A percentile compares a stretch with the other conserved stretches of the same genome.
These are phyloP conservation scores for Sphaerulina populicola DNA, from an alignment of 2,329 filamentous ascomycete genomes.

Conservation along the genomic window DNA sequence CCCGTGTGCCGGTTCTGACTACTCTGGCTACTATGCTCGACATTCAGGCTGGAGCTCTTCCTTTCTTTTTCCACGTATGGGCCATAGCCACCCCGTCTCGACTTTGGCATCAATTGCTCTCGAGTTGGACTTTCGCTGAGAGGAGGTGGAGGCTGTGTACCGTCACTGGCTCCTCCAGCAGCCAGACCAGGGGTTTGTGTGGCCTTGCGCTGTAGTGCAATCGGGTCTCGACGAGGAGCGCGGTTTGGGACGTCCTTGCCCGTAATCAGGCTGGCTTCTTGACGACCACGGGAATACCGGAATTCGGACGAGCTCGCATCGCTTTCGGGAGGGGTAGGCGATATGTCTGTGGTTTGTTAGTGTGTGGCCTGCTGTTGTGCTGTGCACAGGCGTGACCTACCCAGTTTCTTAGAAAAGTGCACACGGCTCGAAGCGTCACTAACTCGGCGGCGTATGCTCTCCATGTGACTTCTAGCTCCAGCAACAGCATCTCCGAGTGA, in stretches of 20 bases:
- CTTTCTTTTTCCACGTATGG: conserved; percentile 18
- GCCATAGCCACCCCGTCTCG: conserved; percentile 14
- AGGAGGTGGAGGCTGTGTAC: conserved; percentile 2
- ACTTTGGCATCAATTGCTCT: background rate
- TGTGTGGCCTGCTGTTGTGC: background rate
- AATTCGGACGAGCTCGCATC: conserved; percentile 27
- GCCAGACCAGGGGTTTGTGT: background rate
- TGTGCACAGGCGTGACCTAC: background rate
- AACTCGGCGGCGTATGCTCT: conserved; percentile 4
- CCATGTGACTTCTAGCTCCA: background rate
- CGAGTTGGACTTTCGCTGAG: conserved; percentile 26
- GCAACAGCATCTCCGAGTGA: background rate
- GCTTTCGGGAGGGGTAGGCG: conserved; percentile 29
- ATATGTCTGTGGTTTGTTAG: conserved; percentile 22
- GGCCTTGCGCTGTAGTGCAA: background rate
- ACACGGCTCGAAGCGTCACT: conserved; percentile 24
- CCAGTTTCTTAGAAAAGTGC: conserved; percentile 27
- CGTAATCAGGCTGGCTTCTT: background rate
- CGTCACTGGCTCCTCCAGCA: background rate
- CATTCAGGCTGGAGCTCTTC: conserved; percentile 14
- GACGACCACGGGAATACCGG: conserved; percentile 4
- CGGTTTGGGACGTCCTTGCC: conserved; percentile 11
- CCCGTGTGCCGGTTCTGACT: background rate
- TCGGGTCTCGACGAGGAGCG: background rate
- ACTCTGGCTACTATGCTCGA: conserved; percentile 14